A percentile compares a stretch with the other conserved stretches of the same genome.
phyloP scores from a whole-genome alignment of 768 basidiomycete genomes.

The Gloeopeniophorella convolvens region DNA sequence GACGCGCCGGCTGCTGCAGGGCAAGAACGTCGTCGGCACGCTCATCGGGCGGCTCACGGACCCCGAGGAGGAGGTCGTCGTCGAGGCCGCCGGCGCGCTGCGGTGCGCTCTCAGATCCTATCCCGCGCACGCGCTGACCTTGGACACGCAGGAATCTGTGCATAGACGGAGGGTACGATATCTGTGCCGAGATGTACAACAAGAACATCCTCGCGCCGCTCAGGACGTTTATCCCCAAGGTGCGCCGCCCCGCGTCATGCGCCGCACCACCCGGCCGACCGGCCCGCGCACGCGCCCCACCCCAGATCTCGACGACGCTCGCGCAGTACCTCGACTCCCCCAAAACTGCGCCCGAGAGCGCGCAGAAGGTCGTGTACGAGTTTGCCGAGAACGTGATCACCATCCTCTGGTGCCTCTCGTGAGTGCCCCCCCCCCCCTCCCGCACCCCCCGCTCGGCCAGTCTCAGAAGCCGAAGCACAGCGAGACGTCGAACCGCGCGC shows the following conservation, averaged over 20 bases:
- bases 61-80: slow-evolving; percentile 81
- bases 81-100: slow-evolving; percentile 84
- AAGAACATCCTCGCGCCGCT: slow-evolving; percentile 83
- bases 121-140: too few species aligned
- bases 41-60: slow-evolving; percentile 86
- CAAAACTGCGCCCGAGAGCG: slow-evolving; percentile 60
- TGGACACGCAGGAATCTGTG: slow-evolving; percentile 66
- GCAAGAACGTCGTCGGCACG: slow-evolving; percentile 83
- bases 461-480: slow-evolving; percentile 32
- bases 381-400: slow-evolving; percentile 93
- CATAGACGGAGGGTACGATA: slow-evolving; percentile 92
- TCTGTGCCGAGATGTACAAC: slow-evolving; percentile 96
- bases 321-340: slow-evolving; percentile 57
- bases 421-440: slow-evolving; percentile 34
- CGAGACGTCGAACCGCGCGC: slow-evolving; percentile 90
- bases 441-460: slow-evolving; percentile 19
- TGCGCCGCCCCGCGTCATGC: slow-evolving; percentile 24
- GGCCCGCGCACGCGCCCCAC: slow-evolving; percentile 2
- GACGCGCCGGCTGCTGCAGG: slow-evolving; percentile 82
- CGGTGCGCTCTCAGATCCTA: slow-evolving; percentile 60
- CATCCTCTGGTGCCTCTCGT: slow-evolving; percentile 91
- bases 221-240: slow-evolving; percentile 73
- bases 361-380: slow-evolving; percentile 73
- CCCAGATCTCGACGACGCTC: slow-evolving; percentile 67
- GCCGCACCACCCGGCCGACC: not conserved